Base-by-base conservation (phyloP, 371 early-diverging fungal species). In the Zopfochytrium polystomum region DNA sequence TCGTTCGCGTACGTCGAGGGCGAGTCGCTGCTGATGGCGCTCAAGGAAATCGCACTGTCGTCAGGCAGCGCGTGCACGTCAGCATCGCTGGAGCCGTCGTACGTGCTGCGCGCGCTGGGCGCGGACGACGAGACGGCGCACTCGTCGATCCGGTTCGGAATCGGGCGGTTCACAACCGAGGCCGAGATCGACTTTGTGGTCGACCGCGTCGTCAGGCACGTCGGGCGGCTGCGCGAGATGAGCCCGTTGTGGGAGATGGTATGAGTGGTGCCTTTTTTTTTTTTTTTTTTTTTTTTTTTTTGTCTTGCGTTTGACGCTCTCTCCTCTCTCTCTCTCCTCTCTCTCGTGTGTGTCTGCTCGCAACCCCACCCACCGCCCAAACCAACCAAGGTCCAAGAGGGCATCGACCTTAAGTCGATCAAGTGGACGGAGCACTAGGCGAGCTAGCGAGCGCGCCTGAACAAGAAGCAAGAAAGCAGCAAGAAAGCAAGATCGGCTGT, bases 1-100 rank as follows among this genome's bases (percentile, higher is more conserved):
- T 96, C 97, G n/a, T 99, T 99, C 72, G 90, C 96, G 2, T 98
- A 96, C 77, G 96, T 99, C 23, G 99, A 99, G 80, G 99, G 99
- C 56, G 99, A 99, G 79, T 96, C 97, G 1, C 85, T 99, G 43
- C 75, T 99, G 55, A 98, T 99, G 99, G 96, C 96, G 0, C 83
- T 99, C 22, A 99, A 99, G 75, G 92, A 96, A 58, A 90, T 98
- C 69, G 99, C 99, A 0, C 80, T 99, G 44, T 93, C 94, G 6
- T 95, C 95, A 27, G 99, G 99, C 13, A 91, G 92, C 43, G 99
- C 99, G 0, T 99, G 99, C 81, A 99, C 99, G 2, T 93, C 93
- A 49, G 98, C 99, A 11, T 96, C 96, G 0, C 80, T 99, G 18
- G 99, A 99, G 75, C 99, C 99, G 51, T 92, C 93, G 27, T 99